These are phyloP conservation scores for Kluyveromyces sp. DNA, from an alignment of 1,139 yeast species.

Conservation along the genomic window DNA sequence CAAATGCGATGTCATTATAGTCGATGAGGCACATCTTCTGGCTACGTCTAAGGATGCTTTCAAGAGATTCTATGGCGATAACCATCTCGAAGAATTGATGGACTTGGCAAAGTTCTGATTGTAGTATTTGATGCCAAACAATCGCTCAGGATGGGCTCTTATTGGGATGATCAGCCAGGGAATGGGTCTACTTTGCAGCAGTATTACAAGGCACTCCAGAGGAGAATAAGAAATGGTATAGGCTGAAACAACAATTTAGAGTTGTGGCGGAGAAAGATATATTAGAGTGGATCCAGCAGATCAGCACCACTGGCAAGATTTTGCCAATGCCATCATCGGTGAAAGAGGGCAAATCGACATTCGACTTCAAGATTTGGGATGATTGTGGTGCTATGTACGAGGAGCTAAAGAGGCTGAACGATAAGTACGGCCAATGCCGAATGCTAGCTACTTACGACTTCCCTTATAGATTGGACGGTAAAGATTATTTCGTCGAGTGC, in stretches of 20 bases:
- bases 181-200: conserved; percentile 28
- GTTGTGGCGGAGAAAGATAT: conserved; percentile 34
- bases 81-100: conserved; percentile 34
- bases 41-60: conserved; percentile 37
- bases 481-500: conserved; percentile 35
- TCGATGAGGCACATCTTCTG: conserved; percentile 38
- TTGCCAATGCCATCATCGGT: conserved; percentile 27
- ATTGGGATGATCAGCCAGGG: conserved; percentile 30
- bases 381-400: conserved; percentile 35
- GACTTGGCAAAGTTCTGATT: conserved; percentile 31
- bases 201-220: conserved; percentile 13
- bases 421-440: conserved; percentile 33
- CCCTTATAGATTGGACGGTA: conserved; percentile 36
- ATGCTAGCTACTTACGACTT: conserved; percentile 37
- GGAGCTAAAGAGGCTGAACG: conserved; percentile 24
- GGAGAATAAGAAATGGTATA: conserved; percentile 19
- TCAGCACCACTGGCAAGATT: conserved; percentile 30
- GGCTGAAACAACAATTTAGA: conserved; percentile 34
- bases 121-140: conserved; percentile 38
- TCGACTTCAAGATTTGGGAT: conserved; percentile 36
- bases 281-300: conserved; percentile 32
- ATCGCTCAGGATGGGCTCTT: conserved; percentile 37
- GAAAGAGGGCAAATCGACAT: conserved; percentile 12
- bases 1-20: conserved; percentile 31
- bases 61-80: conserved; percentile 35